Percentiles rank a stretch among this genome's conserved stretches.
Conservation (phyloP, 148 eudicot genomes). For the Rhododendron ovatum region DNA sequence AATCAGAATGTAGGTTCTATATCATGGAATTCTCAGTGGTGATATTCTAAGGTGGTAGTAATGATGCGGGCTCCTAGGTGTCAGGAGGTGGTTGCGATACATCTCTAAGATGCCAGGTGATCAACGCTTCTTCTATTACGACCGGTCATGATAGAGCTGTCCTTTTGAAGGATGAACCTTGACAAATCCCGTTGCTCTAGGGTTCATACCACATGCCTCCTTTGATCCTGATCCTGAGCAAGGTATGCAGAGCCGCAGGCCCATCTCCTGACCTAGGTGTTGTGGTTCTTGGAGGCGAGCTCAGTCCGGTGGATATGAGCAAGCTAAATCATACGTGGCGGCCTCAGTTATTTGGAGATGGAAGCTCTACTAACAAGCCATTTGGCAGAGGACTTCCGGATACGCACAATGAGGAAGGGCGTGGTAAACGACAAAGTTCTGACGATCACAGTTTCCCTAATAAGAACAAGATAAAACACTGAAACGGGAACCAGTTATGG, state of each 20-base stretch:
- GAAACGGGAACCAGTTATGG: not conserved
- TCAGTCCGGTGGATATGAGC: not conserved
- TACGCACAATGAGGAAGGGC: not conserved
- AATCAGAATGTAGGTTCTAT: not conserved
- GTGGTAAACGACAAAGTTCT: not conserved
- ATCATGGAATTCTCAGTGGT: not conserved
- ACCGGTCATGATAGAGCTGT: not conserved
- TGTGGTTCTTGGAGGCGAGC: not conserved
- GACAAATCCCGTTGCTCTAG: not conserved
- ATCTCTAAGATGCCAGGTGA: not conserved
- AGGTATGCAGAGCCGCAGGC: not conserved
- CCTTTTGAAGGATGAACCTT: not conserved
- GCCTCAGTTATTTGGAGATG: not conserved
- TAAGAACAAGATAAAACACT: not conserved
- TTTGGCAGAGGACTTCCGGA: not conserved
- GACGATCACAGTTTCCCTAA: not conserved
- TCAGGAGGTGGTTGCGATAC: not conserved
- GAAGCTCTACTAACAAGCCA: not conserved
- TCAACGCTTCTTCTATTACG: not conserved
- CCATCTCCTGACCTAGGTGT: not conserved
- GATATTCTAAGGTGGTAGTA: not conserved
- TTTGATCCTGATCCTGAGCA: not conserved
- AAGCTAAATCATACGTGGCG: not conserved
- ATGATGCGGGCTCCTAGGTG: too few species aligned
- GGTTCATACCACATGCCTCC: not conserved